Evolutionary conservation across 2,329 filamentous ascomycete genomes (phyloP), one percentile per base, ranked within the genome.

Genomic region (Cryphonectria nitschkei): DNA sequence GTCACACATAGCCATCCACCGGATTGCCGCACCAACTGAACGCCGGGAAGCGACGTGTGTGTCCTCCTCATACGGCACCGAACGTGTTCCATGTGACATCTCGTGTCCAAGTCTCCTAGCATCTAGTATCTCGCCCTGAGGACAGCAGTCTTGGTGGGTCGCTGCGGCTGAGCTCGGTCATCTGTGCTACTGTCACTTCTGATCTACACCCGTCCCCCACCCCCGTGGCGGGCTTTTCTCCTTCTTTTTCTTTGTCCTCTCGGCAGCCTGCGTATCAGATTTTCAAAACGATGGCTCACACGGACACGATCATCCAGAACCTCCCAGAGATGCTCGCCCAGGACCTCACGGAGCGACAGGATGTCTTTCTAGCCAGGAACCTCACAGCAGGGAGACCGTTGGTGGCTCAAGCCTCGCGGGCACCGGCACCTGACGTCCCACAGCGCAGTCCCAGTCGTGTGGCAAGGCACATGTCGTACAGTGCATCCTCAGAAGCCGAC

Each of bases 301-400:
- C 43, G 34, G 26, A 69, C 26, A 34, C 56, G 22, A 79, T 77
- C 75, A 79, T 79, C 65, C 83, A 82, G 76, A 89, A 84, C 77
- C 79, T 89, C 26, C 85, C 87, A 2, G 88, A 89, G 77, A 75
- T 88, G 54, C 79, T 89, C n/a, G 87, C 83, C 8, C 82, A 81
- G 71, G 86, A 89, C 73, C 79, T 89, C 62, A 84, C 87, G 75
- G 75, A 81, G 32, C 87, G 85, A 26, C 80, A 80, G 66, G 78
- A 80, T 13, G 76, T 87, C 37, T 89, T 88, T 69, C 78, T 79
- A 37, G 81, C 85, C 19, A 86, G 80, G 75, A 84, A 83, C 70
- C 84, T 88, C 82, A 87, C 86, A 7, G 83, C 86, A 32, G 87
- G 87, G 11, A 75, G 80, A 11, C 87, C 87, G 0, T 77, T 78